A percentile compares a stretch with the other conserved stretches of the same genome.
These are phyloP conservation scores for Amphirosellinia nigrospora DNA, from an alignment of 495 filamentous ascomycete species.

Conservation along the genomic window DNA sequence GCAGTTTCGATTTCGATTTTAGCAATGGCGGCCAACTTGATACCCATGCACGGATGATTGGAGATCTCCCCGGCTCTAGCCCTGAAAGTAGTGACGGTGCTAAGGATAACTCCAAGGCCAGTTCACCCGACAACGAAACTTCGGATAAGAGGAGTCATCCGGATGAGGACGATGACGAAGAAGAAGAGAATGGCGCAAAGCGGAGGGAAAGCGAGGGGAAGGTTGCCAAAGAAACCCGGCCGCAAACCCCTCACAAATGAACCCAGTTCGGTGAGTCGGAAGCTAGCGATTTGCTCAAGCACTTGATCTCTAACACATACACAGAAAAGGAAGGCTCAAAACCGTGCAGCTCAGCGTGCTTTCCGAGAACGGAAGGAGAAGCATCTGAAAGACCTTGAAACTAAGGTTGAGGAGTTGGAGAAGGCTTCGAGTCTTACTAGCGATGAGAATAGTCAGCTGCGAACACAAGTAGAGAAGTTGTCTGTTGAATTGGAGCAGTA, in stretches of 20 bases:
- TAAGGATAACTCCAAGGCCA: constrained; percentile 49
- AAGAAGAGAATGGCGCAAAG: constrained; percentile 69
- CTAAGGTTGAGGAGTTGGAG: constrained; percentile 91
- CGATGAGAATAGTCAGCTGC: constrained; percentile 84
- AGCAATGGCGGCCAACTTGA: constrained; percentile 70
- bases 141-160: constrained; percentile 84
- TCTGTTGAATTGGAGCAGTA: constrained; percentile 88
- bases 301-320: constrained; percentile 50
- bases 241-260: constrained; percentile 95
- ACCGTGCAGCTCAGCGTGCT: constrained; percentile 92
- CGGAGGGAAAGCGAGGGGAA: constrained; percentile 78
- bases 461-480: constrained; percentile 85
- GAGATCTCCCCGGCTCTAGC: constrained; percentile 67
- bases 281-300: constrained; percentile 2
- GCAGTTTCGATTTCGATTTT: constrained; percentile 66
- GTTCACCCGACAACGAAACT: constrained; percentile 68
- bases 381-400: constrained; percentile 94
- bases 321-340: constrained; percentile 98
- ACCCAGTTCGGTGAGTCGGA: constrained; percentile 83
- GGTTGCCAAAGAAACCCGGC: constrained; percentile 91
- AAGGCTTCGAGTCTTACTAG: constrained; percentile 81
- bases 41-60: constrained; percentile 75
- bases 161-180: constrained; percentile 70
- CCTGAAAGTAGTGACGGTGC: constrained; percentile 40
- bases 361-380: constrained; percentile 99